Evolutionary conservation across 345 rosid species (phyloP), one percentile per base, ranked within the genome.

Genomic region (Turnera subulata): DNA sequence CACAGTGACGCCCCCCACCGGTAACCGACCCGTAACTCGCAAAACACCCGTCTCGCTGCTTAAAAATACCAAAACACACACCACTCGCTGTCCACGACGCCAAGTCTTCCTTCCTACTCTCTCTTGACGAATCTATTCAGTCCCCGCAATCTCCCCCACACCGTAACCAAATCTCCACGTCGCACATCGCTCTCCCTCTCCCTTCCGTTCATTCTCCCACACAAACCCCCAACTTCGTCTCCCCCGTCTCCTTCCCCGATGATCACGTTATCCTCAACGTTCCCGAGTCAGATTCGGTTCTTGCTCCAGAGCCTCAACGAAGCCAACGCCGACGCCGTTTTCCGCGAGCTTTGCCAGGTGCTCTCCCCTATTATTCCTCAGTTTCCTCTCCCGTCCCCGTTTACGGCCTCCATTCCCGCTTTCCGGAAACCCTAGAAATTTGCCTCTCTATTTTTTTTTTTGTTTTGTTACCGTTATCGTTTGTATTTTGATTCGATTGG

Each of bases 201-300:
- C 47, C 26, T 40, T 38, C 33, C 20, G n/a, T 53, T 53, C 25
- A 10, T 10, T 38, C 55, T 18, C 11, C n/a, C 50, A 10, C 12
- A 4, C 24, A 64, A 65, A n/a, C 26, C 60, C 80, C 73, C 71
- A 57, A 53, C 15, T 5, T 9, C 23, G 14, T 58, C 46, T 3
- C 16, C 55, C 23, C 48, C 45, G 37, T 9, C 19, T 64, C 46
- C 11, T 49, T 51, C 55, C 46, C 60, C 76, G 77, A 86, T 92
- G 94, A 68, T 73, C 8, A 58, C 68, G 57, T 59, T 68, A 44
- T 75, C 91, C 29, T 73, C 83, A 20, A 66, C 76, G 44, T 58
- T 87, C 62, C 62, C 85, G 26, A 62, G 67, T 21, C 88, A 87
- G 75, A 74, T 83, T 73, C 91, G 91, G 61, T 86, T 82, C 84